phyloP scores from a whole-genome alignment of 2,329 filamentous ascomycete species.

The Fusarium sacchari region DNA sequence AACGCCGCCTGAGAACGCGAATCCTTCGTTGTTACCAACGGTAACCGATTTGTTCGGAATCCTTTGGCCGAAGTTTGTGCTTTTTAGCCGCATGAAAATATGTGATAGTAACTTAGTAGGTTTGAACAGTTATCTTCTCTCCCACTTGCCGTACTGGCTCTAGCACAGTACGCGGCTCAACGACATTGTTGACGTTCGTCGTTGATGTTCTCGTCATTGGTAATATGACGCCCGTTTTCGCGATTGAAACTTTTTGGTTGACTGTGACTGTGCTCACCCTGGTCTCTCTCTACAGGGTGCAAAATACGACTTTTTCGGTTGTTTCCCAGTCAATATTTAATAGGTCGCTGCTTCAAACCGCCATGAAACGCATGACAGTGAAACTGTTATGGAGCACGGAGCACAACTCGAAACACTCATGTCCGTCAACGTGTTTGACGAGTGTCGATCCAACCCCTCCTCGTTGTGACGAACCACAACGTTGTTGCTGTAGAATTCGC shows the following conservation, averaged over 20 bases:
- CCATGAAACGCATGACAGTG: constrained; percentile 37
- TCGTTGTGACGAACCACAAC: constrained; percentile 6
- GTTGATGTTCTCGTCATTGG: neutral
- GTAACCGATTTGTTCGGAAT: constrained; percentile 19
- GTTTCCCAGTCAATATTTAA: constrained; percentile 34
- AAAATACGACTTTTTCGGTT: neutral
- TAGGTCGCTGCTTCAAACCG: constrained; percentile 21
- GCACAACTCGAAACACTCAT: constrained; percentile 29
- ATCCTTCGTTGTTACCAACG: constrained; percentile 23
- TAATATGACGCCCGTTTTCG: neutral
- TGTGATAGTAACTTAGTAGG: neutral
- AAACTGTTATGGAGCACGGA: constrained; percentile 28
- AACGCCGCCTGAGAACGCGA: constrained; percentile 9
- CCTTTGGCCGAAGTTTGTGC: neutral
- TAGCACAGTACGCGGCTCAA: neutral
- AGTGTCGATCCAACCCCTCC: constrained; percentile 21
- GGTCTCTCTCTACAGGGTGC: neutral
- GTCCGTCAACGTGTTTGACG: constrained; percentile 32
- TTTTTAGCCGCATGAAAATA: constrained; percentile 3
- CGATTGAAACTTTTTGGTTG: constrained; percentile 3
- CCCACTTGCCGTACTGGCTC: constrained; percentile 9
- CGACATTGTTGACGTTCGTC: neutral
- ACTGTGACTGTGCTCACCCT: constrained; percentile 1
- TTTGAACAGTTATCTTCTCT: neutral
- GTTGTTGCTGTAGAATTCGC: constrained; percentile 11